These are phyloP conservation scores for Cyclostephanos tholiformis DNA, from an alignment of 108 stramenopile genomes.

Conservation along the genomic window DNA sequence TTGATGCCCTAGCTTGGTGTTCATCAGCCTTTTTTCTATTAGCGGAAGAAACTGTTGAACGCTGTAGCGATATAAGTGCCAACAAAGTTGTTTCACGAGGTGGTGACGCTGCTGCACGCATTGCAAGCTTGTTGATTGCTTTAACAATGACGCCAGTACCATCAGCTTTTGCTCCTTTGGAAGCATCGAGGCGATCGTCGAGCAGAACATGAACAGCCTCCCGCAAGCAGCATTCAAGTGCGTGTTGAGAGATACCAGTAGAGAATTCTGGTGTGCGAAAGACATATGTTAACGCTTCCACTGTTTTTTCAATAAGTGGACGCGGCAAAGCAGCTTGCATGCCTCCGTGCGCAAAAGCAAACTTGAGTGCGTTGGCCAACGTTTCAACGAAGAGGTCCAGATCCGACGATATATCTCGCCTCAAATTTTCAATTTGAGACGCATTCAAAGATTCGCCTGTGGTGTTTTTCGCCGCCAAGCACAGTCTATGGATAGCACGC, in stretches of 20 bases:
- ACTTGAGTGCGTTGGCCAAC: slow-evolving; percentile 51
- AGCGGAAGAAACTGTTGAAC: slow-evolving; percentile 43
- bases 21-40: slow-evolving; percentile 28
- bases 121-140: slow-evolving; percentile 70
- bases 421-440: slow-evolving; percentile 5
- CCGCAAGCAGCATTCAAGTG: slow-evolving; percentile 57
- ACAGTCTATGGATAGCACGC: slow-evolving; percentile 2
- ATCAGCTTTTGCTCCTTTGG: slow-evolving; percentile 39
- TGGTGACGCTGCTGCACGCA: slow-evolving; percentile 22
- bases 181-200: slow-evolving; percentile 61
- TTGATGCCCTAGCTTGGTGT: slow-evolving; percentile 63
- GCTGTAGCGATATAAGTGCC: slow-evolving; percentile 68
- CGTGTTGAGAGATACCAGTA: slow-evolving; percentile 46
- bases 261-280: slow-evolving; percentile 53
- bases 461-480: slow-evolving; percentile 5
- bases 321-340: slow-evolving; percentile 56
- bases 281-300: slow-evolving; percentile 63
- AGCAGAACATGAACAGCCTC: slow-evolving; percentile 64
- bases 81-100: slow-evolving; percentile 25
- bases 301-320: slow-evolving; percentile 63
- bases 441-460: not conserved
- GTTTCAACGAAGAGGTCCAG: slow-evolving; percentile 5
- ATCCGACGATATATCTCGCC: not conserved
- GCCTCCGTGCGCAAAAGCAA: slow-evolving; percentile 58
- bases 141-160: slow-evolving; percentile 66